Evolutionary conservation across 1,284 basidiomycete species (phyloP).

Genomic region (Puccinia polysora): DNA sequence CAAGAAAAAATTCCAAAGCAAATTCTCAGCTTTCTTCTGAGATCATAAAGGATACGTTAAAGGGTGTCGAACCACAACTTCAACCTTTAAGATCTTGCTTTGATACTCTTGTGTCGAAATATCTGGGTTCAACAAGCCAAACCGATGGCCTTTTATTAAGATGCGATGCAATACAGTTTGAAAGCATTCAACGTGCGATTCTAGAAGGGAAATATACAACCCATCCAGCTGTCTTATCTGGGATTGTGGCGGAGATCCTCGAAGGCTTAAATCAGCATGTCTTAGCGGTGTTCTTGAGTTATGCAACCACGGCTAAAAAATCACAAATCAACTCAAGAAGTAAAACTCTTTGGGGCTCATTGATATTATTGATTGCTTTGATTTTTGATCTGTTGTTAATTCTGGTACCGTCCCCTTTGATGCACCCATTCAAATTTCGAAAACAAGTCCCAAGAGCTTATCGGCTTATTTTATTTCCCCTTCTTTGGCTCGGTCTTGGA

Average conservation of each 20-base stretch:
- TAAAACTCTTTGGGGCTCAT: slow-evolving; percentile 16
- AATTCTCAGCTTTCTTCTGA: slow-evolving; percentile 13
- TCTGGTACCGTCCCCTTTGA: slow-evolving; percentile 21
- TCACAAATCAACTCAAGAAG: neutral
- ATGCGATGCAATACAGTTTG: slow-evolving; percentile 16
- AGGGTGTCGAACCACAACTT: slow-evolving; percentile 16
- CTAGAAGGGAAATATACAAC: slow-evolving; percentile 34
- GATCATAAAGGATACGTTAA: neutral
- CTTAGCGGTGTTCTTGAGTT: slow-evolving; percentile 9
- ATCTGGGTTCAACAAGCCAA: slow-evolving; percentile 8
- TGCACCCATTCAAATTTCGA: neutral
- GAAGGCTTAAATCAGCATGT: slow-evolving; percentile 29
- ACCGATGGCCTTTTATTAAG: slow-evolving; percentile 16
- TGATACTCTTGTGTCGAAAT: slow-evolving; percentile 5
- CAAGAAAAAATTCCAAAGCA: neutral
- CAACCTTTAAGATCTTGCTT: slow-evolving; percentile 28
- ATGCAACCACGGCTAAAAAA: neutral
- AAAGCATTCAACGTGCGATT: slow-evolving; percentile 20
- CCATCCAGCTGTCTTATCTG: slow-evolving; percentile 34
- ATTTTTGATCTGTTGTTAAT: slow-evolving; percentile 26
- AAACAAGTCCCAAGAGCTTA: slow-evolving; percentile 14
- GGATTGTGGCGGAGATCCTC: slow-evolving; percentile 27
- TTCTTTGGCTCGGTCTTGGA: slow-evolving; percentile 5
- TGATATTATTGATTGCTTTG: slow-evolving; percentile 15
- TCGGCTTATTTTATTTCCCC: slow-evolving; percentile 24